A percentile compares a stretch with the other conserved stretches of the same genome.
These are phyloP conservation scores for Fraxinus paxiana DNA, from an alignment of 305 asterid genomes.

Conservation along the genomic window DNA sequence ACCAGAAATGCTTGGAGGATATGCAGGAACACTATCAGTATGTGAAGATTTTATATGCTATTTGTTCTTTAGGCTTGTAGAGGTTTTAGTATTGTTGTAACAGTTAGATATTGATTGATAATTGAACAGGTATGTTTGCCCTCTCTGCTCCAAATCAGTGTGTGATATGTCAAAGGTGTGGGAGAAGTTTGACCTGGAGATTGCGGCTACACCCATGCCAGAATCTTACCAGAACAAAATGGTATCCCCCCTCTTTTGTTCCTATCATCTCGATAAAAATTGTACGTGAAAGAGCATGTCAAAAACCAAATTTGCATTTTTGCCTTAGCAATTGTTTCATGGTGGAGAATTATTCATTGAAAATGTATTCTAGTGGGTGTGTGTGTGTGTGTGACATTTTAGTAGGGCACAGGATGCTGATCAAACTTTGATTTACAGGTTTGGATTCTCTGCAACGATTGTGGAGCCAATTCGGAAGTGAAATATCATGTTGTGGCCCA, in stretches of 20 bases:
- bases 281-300: not conserved
- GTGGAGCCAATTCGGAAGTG: slow-evolving; percentile 59
- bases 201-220: slow-evolving; percentile 85
- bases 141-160: slow-evolving; percentile 78
- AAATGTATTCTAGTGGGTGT: not conserved
- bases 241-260: slow-evolving; percentile 21
- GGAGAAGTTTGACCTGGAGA: slow-evolving; percentile 77
- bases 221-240: slow-evolving; percentile 45
- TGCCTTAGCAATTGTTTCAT: not conserved
- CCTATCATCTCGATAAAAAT: not conserved
- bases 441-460: slow-evolving; percentile 73
- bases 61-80: not conserved
- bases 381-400: not conserved
- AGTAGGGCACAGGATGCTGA: not conserved
- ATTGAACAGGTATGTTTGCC: slow-evolving; percentile 65
- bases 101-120: not conserved
- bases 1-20: slow-evolving; percentile 68
- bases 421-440: slow-evolving; percentile 30
- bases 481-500: slow-evolving; percentile 54
- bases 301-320: not conserved
- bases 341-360: not conserved
- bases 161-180: slow-evolving; percentile 89
- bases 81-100: not conserved
- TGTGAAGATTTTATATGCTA: slow-evolving; percentile 14
- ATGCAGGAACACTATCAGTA: slow-evolving; percentile 77